Evolutionary conservation across 805 yeast genomes (phyloP).

Genomic region (Lachancea kluyveri): DNA sequence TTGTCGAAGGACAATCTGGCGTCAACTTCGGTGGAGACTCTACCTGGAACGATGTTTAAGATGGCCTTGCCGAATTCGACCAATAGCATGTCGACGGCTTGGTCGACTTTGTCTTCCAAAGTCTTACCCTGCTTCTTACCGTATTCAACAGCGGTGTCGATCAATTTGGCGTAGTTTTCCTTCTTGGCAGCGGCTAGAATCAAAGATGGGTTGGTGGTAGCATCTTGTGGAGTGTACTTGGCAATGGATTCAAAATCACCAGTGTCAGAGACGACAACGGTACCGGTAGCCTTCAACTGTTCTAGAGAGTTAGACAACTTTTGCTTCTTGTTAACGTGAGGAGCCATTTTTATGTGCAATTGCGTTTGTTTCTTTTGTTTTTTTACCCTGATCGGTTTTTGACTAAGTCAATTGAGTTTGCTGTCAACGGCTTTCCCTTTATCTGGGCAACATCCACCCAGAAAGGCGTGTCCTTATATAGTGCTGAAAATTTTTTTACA

Average conservation of each 20-base stretch:
- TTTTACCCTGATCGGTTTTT: not conserved
- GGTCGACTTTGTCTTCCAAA: constrained; percentile 54
- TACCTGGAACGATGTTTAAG: constrained; percentile 92
- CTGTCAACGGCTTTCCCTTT: no score
- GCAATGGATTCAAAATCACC: constrained; percentile 98
- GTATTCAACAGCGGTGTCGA: constrained; percentile 85
- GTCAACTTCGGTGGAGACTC: constrained; percentile 98
- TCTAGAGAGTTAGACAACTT: constrained; percentile 66
- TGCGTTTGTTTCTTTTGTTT: not conserved
- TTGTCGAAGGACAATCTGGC: constrained; percentile 96
- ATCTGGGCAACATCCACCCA: no score
- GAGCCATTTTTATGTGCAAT: constrained; percentile 16
- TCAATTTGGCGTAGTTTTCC: constrained; percentile 79
- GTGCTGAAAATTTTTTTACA: no score
- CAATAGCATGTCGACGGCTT: constrained; percentile 85
- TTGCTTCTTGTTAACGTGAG: constrained; percentile 29
- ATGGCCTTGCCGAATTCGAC: constrained; percentile 96
- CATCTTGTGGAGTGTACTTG: constrained; percentile 97
- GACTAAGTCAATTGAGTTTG: no score
- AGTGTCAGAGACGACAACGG: constrained; percentile 95
- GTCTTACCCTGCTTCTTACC: constrained; percentile 60
- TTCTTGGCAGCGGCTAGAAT: constrained; percentile 93
- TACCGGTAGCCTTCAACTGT: constrained; percentile 90
- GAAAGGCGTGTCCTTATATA: no score
- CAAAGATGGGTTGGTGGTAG: constrained; percentile 97